phyloP scores from a whole-genome alignment of 352 stramenopile genomes.

The Aphanomyces astaci region DNA sequence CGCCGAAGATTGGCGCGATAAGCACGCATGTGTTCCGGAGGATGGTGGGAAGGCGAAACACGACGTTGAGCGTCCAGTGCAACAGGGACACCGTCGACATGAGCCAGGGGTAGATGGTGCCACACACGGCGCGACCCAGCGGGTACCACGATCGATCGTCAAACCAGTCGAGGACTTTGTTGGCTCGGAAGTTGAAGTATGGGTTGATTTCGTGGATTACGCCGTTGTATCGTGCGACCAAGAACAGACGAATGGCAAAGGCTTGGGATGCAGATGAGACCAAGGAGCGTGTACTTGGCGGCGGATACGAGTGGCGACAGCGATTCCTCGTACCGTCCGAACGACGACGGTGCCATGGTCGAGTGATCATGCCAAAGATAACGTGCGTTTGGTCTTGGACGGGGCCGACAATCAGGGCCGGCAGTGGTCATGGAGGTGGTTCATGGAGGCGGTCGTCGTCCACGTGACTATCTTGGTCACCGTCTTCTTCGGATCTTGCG shows the following conservation, averaged over 20 bases:
- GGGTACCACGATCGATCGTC: constrained; percentile 94
- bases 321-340: constrained; percentile 44
- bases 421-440: background rate
- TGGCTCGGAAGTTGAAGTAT: constrained; percentile 99
- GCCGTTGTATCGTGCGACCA: constrained; percentile 89
- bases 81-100: constrained; percentile 86
- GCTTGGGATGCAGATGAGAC: constrained; percentile 90
- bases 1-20: constrained; percentile 84
- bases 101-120: constrained; percentile 90
- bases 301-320: constrained; percentile 60
- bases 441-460: too few species aligned
- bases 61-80: constrained; percentile 87
- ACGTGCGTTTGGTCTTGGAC: constrained; percentile 6
- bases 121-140: constrained; percentile 86
- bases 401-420: constrained; percentile 1
- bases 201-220: constrained; percentile 90
- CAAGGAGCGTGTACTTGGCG: constrained; percentile 85
- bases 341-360: background rate
- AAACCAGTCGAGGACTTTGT: constrained; percentile 98
- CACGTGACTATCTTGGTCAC: too few species aligned
- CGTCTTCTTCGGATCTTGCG: too few species aligned
- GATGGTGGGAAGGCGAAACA: constrained; percentile 88
- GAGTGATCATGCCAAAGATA: background rate
- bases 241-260: constrained; percentile 90
- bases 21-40: constrained; percentile 90